Conservation (phyloP, 345 rosid genomes). For the Sonneratia caseolaris region DNA sequence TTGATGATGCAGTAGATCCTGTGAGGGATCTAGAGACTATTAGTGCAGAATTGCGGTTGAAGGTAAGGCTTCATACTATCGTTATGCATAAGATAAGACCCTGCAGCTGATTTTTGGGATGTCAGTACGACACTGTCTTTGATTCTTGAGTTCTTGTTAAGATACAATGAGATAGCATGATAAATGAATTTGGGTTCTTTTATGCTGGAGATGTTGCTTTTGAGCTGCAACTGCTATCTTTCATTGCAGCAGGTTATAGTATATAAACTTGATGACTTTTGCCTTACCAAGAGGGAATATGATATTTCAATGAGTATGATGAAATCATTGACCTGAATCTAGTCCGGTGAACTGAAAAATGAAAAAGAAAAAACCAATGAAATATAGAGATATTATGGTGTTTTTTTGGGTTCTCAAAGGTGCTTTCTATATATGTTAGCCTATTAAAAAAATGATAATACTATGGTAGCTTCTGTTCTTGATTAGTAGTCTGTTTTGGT, state of each 20-base stretch:
- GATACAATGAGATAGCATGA: neutral
- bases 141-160: neutral
- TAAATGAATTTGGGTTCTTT: neutral
- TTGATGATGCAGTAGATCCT: conserved; percentile 88
- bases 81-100: neutral
- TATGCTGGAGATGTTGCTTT: neutral
- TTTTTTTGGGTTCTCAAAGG: neutral
- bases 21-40: conserved; percentile 90
- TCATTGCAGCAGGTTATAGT: too few relatives aligned
- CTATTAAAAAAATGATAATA: neutral
- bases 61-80: conserved; percentile 34
- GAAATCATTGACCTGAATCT: neutral
- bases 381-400: neutral
- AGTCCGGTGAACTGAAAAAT: neutral
- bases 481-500: neutral
- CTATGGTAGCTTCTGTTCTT: neutral
- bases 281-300: too few relatives aligned
- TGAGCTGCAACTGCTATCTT: neutral
- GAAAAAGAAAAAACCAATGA: neutral
- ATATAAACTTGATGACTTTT: too few relatives aligned
- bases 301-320: neutral
- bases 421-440: neutral
- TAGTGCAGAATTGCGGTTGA: conserved; percentile 66
- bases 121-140: neutral
- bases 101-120: neutral